A percentile compares a stretch with the other conserved stretches of the same genome.
Conservation (phyloP, 2,329 filamentous ascomycete genomes). For the Exophiala sp. region DNA sequence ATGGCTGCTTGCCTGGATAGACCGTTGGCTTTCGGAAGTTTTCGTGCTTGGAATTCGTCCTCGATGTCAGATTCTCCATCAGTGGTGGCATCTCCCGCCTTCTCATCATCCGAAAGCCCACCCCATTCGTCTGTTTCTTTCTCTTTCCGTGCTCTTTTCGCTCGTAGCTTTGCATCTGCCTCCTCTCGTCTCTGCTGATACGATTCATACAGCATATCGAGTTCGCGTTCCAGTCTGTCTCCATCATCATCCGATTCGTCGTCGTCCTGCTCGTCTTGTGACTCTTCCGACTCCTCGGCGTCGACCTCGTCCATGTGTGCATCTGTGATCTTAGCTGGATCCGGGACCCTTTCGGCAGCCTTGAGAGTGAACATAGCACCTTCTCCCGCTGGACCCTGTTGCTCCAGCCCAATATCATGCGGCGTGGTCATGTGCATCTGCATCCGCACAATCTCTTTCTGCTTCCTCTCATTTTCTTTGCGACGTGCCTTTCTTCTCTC, state of each 20-base stretch:
- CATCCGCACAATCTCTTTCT: slow-evolving; percentile 90
- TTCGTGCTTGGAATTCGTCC: slow-evolving; percentile 23
- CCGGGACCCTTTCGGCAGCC: slow-evolving; percentile 68
- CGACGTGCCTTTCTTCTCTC: slow-evolving; percentile 78
- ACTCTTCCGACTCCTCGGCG: slow-evolving; percentile 48
- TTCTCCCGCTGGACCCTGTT: slow-evolving; percentile 68
- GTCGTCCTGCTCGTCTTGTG: slow-evolving; percentile 59
- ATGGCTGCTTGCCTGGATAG: slow-evolving; percentile 79
- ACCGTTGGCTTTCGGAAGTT: slow-evolving; percentile 38
- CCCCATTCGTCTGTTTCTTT: slow-evolving; percentile 87
- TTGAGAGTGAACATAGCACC: slow-evolving; percentile 84
- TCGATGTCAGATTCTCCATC: slow-evolving; percentile 37
- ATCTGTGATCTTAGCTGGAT: slow-evolving; percentile 61
- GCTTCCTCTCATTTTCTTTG: slow-evolving; percentile 87
- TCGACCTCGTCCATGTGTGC: slow-evolving; percentile 70
- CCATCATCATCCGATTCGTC: slow-evolving; percentile 67
- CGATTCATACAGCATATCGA: slow-evolving; percentile 80
- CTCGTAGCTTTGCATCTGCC: slow-evolving; percentile 77
- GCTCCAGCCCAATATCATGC: slow-evolving; percentile 91
- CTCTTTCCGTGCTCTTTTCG: slow-evolving; percentile 79
- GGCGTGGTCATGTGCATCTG: slow-evolving; percentile 96
- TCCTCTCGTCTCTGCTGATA: slow-evolving; percentile 76
- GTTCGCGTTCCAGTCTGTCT: slow-evolving; percentile 73
- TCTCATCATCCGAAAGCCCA: slow-evolving; percentile 69
- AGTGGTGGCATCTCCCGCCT: slow-evolving; percentile 46